Percentiles rank a stretch among this genome's conserved stretches.
These are phyloP conservation scores for Adansonia digitata DNA, from an alignment of 345 rosid species.

Conservation along the genomic window DNA sequence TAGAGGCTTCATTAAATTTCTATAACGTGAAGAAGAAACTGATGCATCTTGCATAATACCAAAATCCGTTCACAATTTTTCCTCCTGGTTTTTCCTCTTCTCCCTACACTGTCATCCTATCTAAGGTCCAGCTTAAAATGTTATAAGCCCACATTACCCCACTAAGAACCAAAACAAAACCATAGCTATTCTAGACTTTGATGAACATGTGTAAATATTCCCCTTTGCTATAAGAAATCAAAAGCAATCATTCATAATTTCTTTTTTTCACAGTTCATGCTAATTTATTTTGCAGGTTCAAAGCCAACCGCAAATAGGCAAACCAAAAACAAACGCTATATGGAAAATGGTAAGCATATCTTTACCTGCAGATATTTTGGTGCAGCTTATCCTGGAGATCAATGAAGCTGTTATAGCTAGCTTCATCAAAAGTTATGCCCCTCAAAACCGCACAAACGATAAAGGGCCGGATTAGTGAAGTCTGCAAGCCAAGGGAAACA, in stretches of 20 bases:
- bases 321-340: too few relatives aligned
- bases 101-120: background rate
- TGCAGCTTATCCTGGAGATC: slow-evolving; percentile 97
- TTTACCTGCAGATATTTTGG: slow-evolving; percentile 88
- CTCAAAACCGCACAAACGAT: slow-evolving; percentile 90
- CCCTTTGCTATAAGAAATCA: background rate
- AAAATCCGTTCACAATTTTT: background rate
- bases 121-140: background rate
- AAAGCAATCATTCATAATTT: background rate
- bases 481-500: slow-evolving; percentile 34
- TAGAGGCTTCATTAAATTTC: background rate
- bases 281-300: background rate
- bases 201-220: background rate
- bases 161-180: background rate
- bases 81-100: background rate
- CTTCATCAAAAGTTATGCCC: slow-evolving; percentile 74
- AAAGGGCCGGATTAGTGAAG: slow-evolving; percentile 58
- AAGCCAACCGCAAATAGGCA: background rate
- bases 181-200: background rate
- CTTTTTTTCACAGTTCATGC: background rate
- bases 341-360: background rate
- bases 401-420: slow-evolving; percentile 85
- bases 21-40: background rate
- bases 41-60: background rate
- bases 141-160: background rate